These are phyloP conservation scores for Cerrena zonata DNA, from an alignment of 1,284 basidiomycete genomes.

Conservation along the genomic window DNA sequence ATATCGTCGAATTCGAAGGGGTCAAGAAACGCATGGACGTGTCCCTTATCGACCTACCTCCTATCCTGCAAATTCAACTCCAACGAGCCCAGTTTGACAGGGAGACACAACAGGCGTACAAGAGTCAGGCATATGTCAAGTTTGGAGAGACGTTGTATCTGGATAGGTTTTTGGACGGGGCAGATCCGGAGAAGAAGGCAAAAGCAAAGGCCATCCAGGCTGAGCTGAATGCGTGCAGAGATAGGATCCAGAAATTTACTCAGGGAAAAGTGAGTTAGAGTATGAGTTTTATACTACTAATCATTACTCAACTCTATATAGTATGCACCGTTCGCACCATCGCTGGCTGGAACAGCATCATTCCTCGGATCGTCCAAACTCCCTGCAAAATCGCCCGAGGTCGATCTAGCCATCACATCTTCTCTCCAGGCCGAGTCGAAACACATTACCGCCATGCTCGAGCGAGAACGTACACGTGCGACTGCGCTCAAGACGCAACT, in stretches of 20 bases:
- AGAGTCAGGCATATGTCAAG: constrained; percentile 92
- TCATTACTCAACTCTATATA: constrained; percentile 21
- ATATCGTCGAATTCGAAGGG: constrained; percentile 84
- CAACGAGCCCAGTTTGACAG: constrained; percentile 96
- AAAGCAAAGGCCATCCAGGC: constrained; percentile 65
- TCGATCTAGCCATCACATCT: constrained; percentile 50
- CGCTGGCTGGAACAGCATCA: constrained; percentile 47
- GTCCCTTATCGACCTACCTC: constrained; percentile 80
- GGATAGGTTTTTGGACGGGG: constrained; percentile 85
- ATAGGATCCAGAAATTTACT: constrained; percentile 61
- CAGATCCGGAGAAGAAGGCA: constrained; percentile 64
- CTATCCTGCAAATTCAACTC: constrained; percentile 90
- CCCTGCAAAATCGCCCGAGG: constrained; percentile 28
- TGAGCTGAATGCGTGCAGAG: constrained; percentile 57
- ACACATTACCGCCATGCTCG: constrained; percentile 56
- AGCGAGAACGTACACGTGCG: constrained; percentile 50
- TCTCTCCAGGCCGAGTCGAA: constrained; percentile 50
- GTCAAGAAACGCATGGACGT: constrained; percentile 85
- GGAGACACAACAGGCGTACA: constrained; percentile 82
- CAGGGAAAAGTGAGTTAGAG: constrained; percentile 56
- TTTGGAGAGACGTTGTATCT: constrained; percentile 84
- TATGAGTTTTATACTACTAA: not conserved
- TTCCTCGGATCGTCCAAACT: constrained; percentile 48
- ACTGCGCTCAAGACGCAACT: constrained; percentile 62
- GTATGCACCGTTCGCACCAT: constrained; percentile 53